Percentiles rank a stretch among this genome's conserved stretches.
These are phyloP conservation scores for Xylariaceae sp. DNA, from an alignment of 2,329 filamentous ascomycete genomes.

Conservation along the genomic window DNA sequence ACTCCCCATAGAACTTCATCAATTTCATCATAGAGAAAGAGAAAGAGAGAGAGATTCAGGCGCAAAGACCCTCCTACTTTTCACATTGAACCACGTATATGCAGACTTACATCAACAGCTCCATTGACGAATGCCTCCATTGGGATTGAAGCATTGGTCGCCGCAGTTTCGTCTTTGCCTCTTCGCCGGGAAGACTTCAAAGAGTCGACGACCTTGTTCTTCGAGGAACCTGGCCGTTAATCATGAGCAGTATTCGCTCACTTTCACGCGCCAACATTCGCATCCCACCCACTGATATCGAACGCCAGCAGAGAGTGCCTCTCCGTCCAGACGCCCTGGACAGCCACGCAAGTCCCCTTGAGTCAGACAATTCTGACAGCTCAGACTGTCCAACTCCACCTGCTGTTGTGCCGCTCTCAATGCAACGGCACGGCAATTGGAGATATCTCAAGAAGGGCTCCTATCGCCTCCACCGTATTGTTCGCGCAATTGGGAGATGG, in stretches of 20 bases:
- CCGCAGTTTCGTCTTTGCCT: not conserved
- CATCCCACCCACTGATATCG: conserved; percentile 24
- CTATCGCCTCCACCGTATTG: conserved; percentile 46
- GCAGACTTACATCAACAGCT: not conserved
- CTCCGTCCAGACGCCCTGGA: conserved; percentile 26
- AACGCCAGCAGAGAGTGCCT: conserved; percentile 24
- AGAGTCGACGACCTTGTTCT: conserved; percentile 4
- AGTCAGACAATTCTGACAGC: conserved; percentile 42
- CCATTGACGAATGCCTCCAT: not conserved
- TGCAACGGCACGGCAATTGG: conserved; percentile 49
- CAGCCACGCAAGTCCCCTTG: conserved; percentile 34
- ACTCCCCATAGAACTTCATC: not conserved
- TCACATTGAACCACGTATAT: not conserved
- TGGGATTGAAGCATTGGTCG: not conserved
- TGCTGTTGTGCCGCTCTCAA: conserved; percentile 53
- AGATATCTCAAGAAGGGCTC: conserved; percentile 56
- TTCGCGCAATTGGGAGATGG: conserved; percentile 44
- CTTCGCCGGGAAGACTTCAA: not conserved
- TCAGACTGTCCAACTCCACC: conserved; percentile 32
- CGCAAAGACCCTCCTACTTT: not conserved
- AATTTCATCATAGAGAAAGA: not conserved
- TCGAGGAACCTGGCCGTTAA: conserved; percentile 4
- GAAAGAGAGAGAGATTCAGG: not conserved
- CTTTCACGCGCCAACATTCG: conserved; percentile 11
- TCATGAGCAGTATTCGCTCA: conserved; percentile 14